A percentile compares a stretch with the other conserved stretches of the same genome.
These are phyloP conservation scores for Endogone sp. DNA, from an alignment of 192 early-diverging fungal species.

Conservation along the genomic window DNA sequence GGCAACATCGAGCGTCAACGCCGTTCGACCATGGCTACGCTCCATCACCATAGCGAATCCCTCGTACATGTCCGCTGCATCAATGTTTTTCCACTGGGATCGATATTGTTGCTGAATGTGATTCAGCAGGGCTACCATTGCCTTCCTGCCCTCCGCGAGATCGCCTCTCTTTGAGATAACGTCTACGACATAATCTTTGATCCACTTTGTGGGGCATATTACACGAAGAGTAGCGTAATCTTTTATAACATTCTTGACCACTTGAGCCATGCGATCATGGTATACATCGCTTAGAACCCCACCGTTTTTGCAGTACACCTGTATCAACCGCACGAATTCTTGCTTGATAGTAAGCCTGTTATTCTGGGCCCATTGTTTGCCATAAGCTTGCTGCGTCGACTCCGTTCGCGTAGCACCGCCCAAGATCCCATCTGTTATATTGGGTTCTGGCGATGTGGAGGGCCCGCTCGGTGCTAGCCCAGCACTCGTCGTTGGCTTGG, in stretches of 20 bases:
- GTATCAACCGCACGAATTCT: slow-evolving; percentile 44
- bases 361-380: slow-evolving; percentile 57
- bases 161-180: slow-evolving; percentile 21
- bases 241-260: slow-evolving; percentile 39
- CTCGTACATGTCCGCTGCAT: slow-evolving; percentile 41
- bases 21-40: slow-evolving; percentile 25
- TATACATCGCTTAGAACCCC: slow-evolving; percentile 39
- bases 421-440: neutral
- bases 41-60: slow-evolving; percentile 35
- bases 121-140: slow-evolving; percentile 14
- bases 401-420: neutral
- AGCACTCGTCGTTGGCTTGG: slow-evolving; percentile 28
- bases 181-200: slow-evolving; percentile 43
- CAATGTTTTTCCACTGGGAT: slow-evolving; percentile 38
- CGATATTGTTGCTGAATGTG: slow-evolving; percentile 26
- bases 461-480: neutral
- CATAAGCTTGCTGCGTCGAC: slow-evolving; percentile 25
- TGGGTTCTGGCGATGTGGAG: neutral
- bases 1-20: slow-evolving; percentile 26
- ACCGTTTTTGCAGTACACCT: slow-evolving; percentile 33
- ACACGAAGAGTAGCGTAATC: slow-evolving; percentile 38
- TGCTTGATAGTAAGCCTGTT: slow-evolving; percentile 52
- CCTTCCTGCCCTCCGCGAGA: slow-evolving; percentile 16
- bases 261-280: slow-evolving; percentile 43
- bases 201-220: slow-evolving; percentile 37